Evolutionary conservation across 129 eudicot genomes (phyloP), one percentile per base, ranked within the genome.

Genomic region (Flaveria brownii): DNA sequence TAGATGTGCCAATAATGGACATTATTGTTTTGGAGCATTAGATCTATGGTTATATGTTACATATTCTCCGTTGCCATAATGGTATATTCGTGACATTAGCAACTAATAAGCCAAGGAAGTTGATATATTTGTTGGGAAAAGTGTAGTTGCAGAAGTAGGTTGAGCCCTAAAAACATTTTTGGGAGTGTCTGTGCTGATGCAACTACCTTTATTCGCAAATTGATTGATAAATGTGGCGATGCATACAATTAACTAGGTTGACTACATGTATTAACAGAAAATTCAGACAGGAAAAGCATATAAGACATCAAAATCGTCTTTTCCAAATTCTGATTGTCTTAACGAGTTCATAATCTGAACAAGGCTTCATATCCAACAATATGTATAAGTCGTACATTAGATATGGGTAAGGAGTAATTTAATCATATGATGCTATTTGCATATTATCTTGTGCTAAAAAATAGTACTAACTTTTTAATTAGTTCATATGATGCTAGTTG

Each of bases 401-500:
- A 52, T 28, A 33, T 8, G 54, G 67, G 68, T 28, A 62, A 73
- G 57, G 39, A 59, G 69, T 73, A 12, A 16, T 22, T 22, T 73
- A 52, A 56, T 36, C n/a, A 73, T 36, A 36, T 41, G 69, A 59
- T 73, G 68, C 23, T 45, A 41, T 73, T 73, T 41, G 42, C 56
- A 7, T 74, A 57, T 43, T 11, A 17, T 67, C 46, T 66, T n/a
- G 15, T 14, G 36, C 23, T 6, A 8, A 9, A 46, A 49, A 70
- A 16, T 49, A 49, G 62, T 47, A 46, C 22, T 25, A 18, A 43
- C 11, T 68, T 20, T 68, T 68, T 43, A 9, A 9, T 26, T 51
- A 15, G 45, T 70, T 46, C 41, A 13, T 45, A 20, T 20, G 22
- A 20, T 20, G 22, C 22, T 20, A 61, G 12, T 33, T 64, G 47